phyloP scores from a whole-genome alignment of 305 asterid species.

The Fraxinus floribunda region DNA sequence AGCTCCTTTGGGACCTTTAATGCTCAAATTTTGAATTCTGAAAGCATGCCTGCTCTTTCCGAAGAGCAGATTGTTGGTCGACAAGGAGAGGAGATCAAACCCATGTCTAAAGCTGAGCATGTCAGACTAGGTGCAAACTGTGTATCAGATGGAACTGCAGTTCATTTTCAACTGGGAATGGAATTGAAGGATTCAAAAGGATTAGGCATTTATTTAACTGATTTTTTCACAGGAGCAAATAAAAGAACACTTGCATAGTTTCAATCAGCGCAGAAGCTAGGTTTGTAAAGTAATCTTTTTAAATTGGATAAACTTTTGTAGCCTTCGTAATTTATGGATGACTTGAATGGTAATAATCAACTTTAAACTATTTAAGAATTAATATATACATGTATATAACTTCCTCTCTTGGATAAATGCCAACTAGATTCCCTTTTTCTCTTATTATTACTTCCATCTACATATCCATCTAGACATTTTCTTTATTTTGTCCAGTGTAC shows the following conservation, averaged over 20 bases:
- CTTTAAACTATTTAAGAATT: neutral
- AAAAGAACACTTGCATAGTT: constrained; percentile 54
- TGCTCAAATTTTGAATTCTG: constrained; percentile 30
- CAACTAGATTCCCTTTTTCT: neutral
- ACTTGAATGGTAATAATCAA: neutral
- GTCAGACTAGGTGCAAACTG: constrained; percentile 24
- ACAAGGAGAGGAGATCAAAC: constrained; percentile 31
- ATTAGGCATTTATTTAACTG: constrained; percentile 52
- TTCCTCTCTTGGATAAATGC: neutral
- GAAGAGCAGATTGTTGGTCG: constrained; percentile 29
- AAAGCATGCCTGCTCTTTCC: constrained; percentile 22
- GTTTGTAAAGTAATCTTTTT: constrained; percentile 34
- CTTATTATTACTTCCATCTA: neutral
- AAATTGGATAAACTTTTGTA: neutral
- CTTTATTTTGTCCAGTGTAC: neutral
- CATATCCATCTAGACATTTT: neutral
- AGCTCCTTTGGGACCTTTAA: constrained; percentile 14
- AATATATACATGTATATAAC: neutral
- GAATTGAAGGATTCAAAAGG: constrained; percentile 34
- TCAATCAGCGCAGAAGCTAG: constrained; percentile 38
- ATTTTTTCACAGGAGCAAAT: constrained; percentile 62
- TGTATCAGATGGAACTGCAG: constrained; percentile 22
- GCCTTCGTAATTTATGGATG: neutral
- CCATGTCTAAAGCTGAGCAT: constrained; percentile 18
- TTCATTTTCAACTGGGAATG: constrained; percentile 25